phyloP scores from a whole-genome alignment of 305 asterid genomes.

The Fraxinus xanthoxyloides region DNA sequence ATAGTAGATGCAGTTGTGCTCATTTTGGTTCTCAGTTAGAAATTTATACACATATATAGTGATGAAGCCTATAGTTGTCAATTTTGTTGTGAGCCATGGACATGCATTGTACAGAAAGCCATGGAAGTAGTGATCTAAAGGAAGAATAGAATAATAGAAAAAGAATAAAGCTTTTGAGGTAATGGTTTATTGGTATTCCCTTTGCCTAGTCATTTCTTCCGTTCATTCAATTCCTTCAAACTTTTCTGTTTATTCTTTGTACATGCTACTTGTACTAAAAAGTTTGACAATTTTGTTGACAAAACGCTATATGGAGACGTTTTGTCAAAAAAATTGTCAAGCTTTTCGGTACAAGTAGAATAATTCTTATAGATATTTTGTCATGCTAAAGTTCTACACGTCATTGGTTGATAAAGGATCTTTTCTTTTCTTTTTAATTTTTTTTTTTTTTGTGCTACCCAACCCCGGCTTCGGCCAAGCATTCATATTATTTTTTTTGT shows the following conservation, averaged over 20 bases:
- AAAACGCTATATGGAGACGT: too few relatives aligned
- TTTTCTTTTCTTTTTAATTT: background rate
- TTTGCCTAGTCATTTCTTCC: background rate
- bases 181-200: background rate
- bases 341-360: too few relatives aligned
- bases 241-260: background rate
- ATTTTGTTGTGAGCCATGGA: background rate
- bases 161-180: background rate
- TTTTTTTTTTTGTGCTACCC: background rate
- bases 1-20: slow-evolving; percentile 16
- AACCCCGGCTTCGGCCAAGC: too few relatives aligned
- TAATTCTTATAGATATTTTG: background rate
- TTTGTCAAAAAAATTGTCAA: too few relatives aligned
- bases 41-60: background rate
- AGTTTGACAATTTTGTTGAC: too few relatives aligned
- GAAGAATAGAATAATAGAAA: slow-evolving; percentile 3
- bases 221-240: background rate
- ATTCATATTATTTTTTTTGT: too few relatives aligned
- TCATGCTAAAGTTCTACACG: background rate
- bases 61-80: background rate
- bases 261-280: too few relatives aligned
- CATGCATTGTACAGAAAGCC: slow-evolving; percentile 18
- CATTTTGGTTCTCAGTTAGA: slow-evolving; percentile 13
- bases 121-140: slow-evolving; percentile 8
- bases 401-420: background rate